A percentile compares a stretch with the other conserved stretches of the same genome.
Evolutionary conservation across 148 eudicot species (phyloP).

Genomic region (Simmondsia chinensis): DNA sequence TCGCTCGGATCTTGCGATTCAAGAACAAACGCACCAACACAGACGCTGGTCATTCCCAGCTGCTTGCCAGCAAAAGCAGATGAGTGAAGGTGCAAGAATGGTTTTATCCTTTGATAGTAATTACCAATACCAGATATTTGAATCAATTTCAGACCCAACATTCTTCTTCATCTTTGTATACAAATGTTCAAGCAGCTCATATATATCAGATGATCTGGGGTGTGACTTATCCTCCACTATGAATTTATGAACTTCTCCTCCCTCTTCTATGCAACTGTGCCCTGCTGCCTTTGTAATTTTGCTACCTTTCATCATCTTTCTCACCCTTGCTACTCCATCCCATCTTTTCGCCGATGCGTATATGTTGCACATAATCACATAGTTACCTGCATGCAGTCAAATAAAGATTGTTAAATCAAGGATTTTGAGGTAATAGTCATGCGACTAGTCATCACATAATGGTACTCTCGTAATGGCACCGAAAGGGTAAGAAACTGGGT

Average conservation of each 20-base stretch:
- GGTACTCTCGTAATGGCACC: too few relatives aligned
- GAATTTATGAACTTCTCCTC: constrained; percentile 56
- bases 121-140: constrained; percentile 10
- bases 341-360: constrained; percentile 37
- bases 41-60: too few relatives aligned
- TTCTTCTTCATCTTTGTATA: constrained; percentile 30
- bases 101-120: too few relatives aligned
- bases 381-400: too few relatives aligned
- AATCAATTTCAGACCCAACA: constrained; percentile 5
- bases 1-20: too few relatives aligned
- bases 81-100: too few relatives aligned
- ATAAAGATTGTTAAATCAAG: too few relatives aligned
- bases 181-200: constrained; percentile 28
- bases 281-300: constrained; percentile 58
- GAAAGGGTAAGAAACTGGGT: too few relatives aligned
- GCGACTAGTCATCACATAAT: too few relatives aligned
- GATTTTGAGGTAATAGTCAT: too few relatives aligned
- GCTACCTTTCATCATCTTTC: constrained; percentile 55
- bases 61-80: too few relatives aligned
- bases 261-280: constrained; percentile 63
- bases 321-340: constrained; percentile 48
- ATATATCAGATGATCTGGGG: constrained; percentile 41
- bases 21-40: too few relatives aligned
- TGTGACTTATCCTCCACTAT: constrained; percentile 74
- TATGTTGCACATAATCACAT: constrained; percentile 58